Conservation (phyloP, 805 yeast species). For the Monosporozyma servazzii region DNA sequence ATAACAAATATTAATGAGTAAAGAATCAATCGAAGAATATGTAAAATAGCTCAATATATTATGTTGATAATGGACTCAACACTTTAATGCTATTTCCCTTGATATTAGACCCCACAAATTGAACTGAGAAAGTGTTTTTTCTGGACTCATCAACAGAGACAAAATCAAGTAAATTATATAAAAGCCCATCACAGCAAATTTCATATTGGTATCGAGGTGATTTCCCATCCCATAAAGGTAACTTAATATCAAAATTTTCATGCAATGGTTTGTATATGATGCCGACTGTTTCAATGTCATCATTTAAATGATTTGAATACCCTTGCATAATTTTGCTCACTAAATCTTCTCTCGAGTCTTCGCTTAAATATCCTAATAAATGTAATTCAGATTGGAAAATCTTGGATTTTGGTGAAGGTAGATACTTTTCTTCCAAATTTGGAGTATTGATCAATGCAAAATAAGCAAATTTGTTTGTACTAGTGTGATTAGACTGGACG, state of each 20-base stretch:
- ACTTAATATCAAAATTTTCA: slow-evolving; percentile 11
- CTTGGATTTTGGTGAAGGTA: slow-evolving; percentile 26
- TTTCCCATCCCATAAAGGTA: slow-evolving; percentile 5
- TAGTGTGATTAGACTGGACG: not conserved
- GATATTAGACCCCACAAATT: not conserved
- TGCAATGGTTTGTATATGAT: slow-evolving; percentile 12
- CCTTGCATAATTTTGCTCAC: slow-evolving; percentile 20
- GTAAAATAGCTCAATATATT: no score
- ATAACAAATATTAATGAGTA: no score
- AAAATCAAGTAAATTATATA: slow-evolving; percentile 17
- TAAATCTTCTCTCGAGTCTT: slow-evolving; percentile 8
- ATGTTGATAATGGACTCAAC: not conserved
- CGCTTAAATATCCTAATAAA: slow-evolving; percentile 18
- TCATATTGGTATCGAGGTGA: slow-evolving; percentile 13
- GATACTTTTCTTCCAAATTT: slow-evolving; percentile 21
- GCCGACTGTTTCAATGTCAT: slow-evolving; percentile 10
- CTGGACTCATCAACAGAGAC: not conserved
- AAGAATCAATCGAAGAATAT: no score
- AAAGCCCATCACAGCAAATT: slow-evolving; percentile 26
- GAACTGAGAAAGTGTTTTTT: not conserved
- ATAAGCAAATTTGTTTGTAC: slow-evolving; percentile 14
- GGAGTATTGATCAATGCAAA: slow-evolving; percentile 25
- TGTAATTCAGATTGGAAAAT: slow-evolving; percentile 16
- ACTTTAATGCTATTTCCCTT: not conserved
- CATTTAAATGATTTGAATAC: slow-evolving; percentile 12